A percentile compares a stretch with the other conserved stretches of the same genome.
These are phyloP conservation scores for Penicillium tannophilum DNA, from an alignment of 495 filamentous ascomycete genomes.

Conservation along the genomic window DNA sequence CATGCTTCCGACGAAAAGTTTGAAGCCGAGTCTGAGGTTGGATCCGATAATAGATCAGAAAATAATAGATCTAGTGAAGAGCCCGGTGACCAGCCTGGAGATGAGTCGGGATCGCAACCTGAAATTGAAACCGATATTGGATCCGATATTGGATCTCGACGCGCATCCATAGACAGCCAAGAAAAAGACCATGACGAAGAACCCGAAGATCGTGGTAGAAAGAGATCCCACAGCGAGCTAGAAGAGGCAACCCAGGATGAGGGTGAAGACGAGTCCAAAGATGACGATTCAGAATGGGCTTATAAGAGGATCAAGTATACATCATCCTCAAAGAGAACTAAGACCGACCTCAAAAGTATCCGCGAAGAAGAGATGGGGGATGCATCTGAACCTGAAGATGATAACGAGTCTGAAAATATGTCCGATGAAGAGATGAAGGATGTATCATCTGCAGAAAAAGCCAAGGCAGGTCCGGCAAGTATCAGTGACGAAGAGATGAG, in stretches of 20 bases:
- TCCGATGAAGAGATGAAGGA: not conserved
- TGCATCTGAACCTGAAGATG: not conserved
- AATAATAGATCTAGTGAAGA: not conserved
- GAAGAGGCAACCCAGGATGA: too few species aligned
- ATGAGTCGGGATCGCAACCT: not conserved
- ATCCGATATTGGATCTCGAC: too few species aligned
- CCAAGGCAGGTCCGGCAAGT: not conserved
- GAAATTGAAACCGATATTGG: too few species aligned
- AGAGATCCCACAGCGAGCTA: too few species aligned
- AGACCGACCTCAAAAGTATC: not conserved
- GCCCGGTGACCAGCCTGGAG: too few species aligned
- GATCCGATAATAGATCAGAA: not conserved
- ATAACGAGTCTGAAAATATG: not conserved
- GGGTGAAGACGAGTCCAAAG: too few species aligned
- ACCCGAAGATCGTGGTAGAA: too few species aligned
- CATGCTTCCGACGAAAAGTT: not conserved
- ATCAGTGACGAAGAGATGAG: not conserved
- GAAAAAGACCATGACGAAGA: not conserved
- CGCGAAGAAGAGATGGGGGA: not conserved
- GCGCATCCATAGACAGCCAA: too few species aligned
- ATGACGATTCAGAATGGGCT: too few species aligned
- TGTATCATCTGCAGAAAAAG: not conserved
- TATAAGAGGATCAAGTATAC: too few species aligned
- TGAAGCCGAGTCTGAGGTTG: not conserved
- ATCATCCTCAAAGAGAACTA: too few species aligned